phyloP scores from a whole-genome alignment of 2,329 filamentous ascomycete genomes.

The Calonectria hawksworthii region DNA sequence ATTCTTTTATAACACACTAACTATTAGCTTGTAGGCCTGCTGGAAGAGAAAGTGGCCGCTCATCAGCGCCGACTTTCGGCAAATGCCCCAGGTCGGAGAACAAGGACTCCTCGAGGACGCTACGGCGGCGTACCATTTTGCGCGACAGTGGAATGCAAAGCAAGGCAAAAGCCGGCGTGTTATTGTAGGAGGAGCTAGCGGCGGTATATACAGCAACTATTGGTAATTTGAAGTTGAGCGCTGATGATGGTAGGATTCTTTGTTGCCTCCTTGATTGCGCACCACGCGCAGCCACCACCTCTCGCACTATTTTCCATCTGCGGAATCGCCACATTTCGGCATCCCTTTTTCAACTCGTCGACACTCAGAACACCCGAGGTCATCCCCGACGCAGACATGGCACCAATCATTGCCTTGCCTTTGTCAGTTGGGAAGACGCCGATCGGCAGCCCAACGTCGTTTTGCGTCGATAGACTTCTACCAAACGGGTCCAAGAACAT shows the following conservation, averaged over 20 bases:
- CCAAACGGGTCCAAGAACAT: constrained; percentile 46
- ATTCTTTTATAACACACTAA: neutral
- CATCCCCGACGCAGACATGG: constrained; percentile 43
- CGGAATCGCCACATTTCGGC: constrained; percentile 53
- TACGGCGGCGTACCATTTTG: constrained; percentile 49
- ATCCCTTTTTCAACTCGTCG: constrained; percentile 54
- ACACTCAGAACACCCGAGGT: constrained; percentile 45
- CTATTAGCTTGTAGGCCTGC: constrained; percentile 41
- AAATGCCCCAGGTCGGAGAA: constrained; percentile 50
- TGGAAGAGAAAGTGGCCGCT: constrained; percentile 50
- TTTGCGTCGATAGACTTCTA: constrained; percentile 45
- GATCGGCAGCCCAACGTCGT: constrained; percentile 33
- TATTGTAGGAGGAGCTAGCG: constrained; percentile 51
- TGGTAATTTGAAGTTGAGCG: neutral
- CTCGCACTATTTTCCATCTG: constrained; percentile 52
- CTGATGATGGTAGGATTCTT: constrained; percentile 48
- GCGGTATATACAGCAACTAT: constrained; percentile 41
- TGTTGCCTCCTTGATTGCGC: constrained; percentile 46
- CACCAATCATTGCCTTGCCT: constrained; percentile 39
- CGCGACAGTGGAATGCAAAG: constrained; percentile 36
- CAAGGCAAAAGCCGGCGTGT: constrained; percentile 41
- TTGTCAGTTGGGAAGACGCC: constrained; percentile 42
- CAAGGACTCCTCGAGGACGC: constrained; percentile 49
- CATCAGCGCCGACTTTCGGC: constrained; percentile 52
- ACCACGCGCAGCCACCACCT: constrained; percentile 47